phyloP scores from a whole-genome alignment of 2,329 filamentous ascomycete genomes.

The Diplodia sapinea region DNA sequence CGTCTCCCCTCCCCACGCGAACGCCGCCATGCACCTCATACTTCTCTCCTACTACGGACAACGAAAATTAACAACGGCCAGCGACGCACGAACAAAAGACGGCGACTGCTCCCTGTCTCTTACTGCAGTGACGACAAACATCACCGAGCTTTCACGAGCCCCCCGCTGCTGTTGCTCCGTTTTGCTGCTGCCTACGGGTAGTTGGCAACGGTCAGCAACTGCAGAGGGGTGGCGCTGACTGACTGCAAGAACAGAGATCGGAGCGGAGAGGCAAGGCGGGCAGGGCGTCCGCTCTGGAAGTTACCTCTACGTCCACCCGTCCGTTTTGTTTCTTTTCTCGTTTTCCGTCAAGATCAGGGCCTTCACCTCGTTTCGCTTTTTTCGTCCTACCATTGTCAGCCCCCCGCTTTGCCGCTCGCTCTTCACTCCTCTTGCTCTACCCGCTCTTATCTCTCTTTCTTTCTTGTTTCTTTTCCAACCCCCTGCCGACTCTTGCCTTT shows the following conservation, averaged over 20 bases:
- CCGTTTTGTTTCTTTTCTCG: background rate
- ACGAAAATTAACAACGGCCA: background rate
- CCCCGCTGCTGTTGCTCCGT: background rate
- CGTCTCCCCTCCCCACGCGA: background rate
- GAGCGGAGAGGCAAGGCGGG: constrained; percentile 2
- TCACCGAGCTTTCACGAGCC: constrained; percentile 31
- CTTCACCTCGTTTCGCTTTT: background rate
- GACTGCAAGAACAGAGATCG: constrained; percentile 30
- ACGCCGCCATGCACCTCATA: background rate
- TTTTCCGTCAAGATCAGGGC: too few species aligned
- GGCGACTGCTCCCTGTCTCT: too few species aligned
- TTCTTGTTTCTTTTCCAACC: too few species aligned
- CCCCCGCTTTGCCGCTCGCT: background rate
- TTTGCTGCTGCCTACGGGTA: background rate
- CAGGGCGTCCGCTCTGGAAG: background rate
- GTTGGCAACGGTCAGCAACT: background rate
- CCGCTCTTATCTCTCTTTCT: background rate
- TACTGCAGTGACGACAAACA: constrained; percentile 24
- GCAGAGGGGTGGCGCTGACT: constrained; percentile 9
- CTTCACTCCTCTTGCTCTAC: background rate
- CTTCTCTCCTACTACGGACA: background rate
- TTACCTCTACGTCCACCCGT: background rate
- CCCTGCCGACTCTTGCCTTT: too few species aligned
- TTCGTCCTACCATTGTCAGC: background rate
- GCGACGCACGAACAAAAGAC: background rate